Evolutionary conservation across 345 rosid genomes (phyloP), one percentile per base, ranked within the genome.

Genomic region (Gossypioides kirkii): DNA sequence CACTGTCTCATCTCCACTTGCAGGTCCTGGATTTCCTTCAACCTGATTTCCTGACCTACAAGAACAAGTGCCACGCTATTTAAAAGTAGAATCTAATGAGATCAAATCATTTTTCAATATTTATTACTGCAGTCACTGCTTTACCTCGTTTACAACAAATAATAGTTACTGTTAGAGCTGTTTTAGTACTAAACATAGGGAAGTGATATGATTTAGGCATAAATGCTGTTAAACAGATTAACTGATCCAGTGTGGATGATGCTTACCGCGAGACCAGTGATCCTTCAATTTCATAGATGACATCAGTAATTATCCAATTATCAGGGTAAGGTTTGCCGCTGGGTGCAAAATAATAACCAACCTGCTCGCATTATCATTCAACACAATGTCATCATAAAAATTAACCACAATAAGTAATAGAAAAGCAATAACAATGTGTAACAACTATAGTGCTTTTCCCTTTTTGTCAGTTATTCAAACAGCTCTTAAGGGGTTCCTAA

Each of bases 321-420:
- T 95, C 97, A 83, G 99, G 99, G 79, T 95, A 95, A 78, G 98
- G 97, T 84, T 95, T 95, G 76, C 98, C 97, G 79, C 99, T 92
- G 42, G 98, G 97, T 26, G 99, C 98, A 84, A 90, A 86, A 83
- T 88, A 95, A 78, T 90, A 91, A 67, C 99, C 99, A 82, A 92
- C 98, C 99, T 95, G 84, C 70, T 66, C 64, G 68, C 71, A 86
- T 16, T 52, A 72, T 73, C 72, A 71, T 70, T 61, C 26, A 58
- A 32, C 25, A 58, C 2, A 46, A 72, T 12, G 6, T 56, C 54
- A 47, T 28, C 67, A 72, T 54, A 42, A 74, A 68, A 67, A 50
- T 10, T 64, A 68, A 49, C 25, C 43, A 68, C 58, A 26, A 26
- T 25, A 28, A 26, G 59, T 17, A 68, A 49, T 26, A 26, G n/a